A percentile compares a stretch with the other conserved stretches of the same genome.
phyloP scores from a whole-genome alignment of 2,329 filamentous ascomycete genomes.

The Cladobotryum mycophilum region DNA sequence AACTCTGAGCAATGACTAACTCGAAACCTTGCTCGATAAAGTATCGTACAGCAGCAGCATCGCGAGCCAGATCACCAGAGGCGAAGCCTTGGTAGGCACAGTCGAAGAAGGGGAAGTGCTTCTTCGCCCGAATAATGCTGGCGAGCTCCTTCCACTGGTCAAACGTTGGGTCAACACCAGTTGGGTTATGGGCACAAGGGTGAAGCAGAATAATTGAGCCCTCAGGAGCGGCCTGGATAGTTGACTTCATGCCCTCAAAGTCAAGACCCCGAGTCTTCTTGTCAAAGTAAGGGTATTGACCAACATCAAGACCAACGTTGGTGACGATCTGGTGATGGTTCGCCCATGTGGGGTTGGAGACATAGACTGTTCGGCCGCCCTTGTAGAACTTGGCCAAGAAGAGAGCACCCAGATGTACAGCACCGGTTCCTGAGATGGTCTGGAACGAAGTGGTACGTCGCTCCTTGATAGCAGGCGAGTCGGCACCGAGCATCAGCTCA shows the following conservation, averaged over 20 bases:
- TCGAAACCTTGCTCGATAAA: conserved; percentile 90
- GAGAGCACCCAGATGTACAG: conserved; percentile 84
- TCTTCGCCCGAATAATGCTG: conserved; percentile 64
- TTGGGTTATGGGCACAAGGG: conserved; percentile 96
- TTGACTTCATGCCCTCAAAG: conserved; percentile 76
- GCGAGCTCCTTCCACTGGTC: conserved; percentile 95
- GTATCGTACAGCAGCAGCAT: conserved; percentile 89
- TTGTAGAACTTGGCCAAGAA: conserved; percentile 92
- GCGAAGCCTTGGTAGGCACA: conserved; percentile 97
- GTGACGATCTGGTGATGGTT: conserved; percentile 99
- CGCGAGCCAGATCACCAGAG: conserved; percentile 76
- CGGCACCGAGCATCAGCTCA: conserved; percentile 76
- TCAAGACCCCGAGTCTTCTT: conserved; percentile 84
- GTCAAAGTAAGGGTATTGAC: conserved; percentile 90
- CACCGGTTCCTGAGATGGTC: conserved; percentile 95
- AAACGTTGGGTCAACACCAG: conserved; percentile 87
- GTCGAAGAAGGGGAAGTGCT: conserved; percentile 98
- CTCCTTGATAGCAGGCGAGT: conserved; percentile 76
- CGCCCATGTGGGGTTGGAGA: conserved; percentile 94
- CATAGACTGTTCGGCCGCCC: conserved; percentile 70
- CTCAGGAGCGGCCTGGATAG: conserved; percentile 64
- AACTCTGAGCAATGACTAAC: conserved; percentile 82
- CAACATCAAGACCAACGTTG: conserved; percentile 74
- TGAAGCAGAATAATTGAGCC: conserved; percentile 86
- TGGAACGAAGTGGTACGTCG: conserved; percentile 78